Evolutionary conservation across 805 yeast species (phyloP).

Genomic region (Candida tallmaniae): DNA sequence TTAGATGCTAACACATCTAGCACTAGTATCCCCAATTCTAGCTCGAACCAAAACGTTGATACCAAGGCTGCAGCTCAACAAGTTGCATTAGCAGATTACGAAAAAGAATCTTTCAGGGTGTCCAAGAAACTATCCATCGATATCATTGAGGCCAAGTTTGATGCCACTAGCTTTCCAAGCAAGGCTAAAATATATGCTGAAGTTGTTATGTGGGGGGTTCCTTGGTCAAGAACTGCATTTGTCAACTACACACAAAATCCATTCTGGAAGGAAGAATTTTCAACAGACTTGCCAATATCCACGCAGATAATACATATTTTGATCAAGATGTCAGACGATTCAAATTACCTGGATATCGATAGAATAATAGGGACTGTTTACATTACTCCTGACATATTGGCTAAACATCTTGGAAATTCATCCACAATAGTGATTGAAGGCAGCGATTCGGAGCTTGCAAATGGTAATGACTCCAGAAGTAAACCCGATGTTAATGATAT

Average conservation of each 20-base stretch:
- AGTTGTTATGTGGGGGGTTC: conserved; percentile 62
- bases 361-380: conserved; percentile 50
- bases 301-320: conserved; percentile 49
- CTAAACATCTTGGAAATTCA: conserved; percentile 24
- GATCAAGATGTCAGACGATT: conserved; percentile 29
- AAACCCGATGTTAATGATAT: conserved; percentile 27
- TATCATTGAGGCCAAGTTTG: conserved; percentile 62
- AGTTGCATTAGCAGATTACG: conserved; percentile 12
- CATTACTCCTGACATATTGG: conserved; percentile 48
- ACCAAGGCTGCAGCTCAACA: too few relatives aligned
- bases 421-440: conserved; percentile 32
- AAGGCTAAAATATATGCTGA: conserved; percentile 56
- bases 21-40: background rate
- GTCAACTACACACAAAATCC: conserved; percentile 50
- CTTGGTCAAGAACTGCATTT: conserved; percentile 75
- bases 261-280: conserved; percentile 80
- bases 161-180: conserved; percentile 21
- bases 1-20: background rate
- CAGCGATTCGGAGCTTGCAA: conserved; percentile 12
- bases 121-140: conserved; percentile 52
- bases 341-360: conserved; percentile 23
- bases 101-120: conserved; percentile 43
- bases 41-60: too few relatives aligned
- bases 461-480: conserved; percentile 20
- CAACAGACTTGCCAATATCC: conserved; percentile 53